These are phyloP conservation scores for Drechmeria coniospora DNA, from an alignment of 2,329 filamentous ascomycete species.

Conservation along the genomic window DNA sequence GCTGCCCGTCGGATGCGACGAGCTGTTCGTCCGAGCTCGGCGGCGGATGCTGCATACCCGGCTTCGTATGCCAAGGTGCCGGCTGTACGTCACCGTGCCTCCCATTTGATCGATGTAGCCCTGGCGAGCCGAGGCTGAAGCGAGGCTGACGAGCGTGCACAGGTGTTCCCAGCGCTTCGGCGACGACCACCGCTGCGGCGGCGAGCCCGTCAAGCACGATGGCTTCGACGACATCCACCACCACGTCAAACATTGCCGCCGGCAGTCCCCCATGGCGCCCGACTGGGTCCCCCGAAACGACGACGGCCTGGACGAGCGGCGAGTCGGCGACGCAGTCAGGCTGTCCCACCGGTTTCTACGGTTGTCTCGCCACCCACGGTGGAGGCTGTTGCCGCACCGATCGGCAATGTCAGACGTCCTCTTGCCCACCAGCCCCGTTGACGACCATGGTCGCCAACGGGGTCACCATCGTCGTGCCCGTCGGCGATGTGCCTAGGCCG, in stretches of 20 bases:
- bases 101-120: no score
- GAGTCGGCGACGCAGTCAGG: slow-evolving; percentile 21
- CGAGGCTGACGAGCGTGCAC: background rate
- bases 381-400: slow-evolving; percentile 79
- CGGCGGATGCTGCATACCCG: slow-evolving; percentile 62
- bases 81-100: slow-evolving; percentile 65
- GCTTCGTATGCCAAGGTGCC: slow-evolving; percentile 51
- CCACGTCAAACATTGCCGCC: slow-evolving; percentile 21
- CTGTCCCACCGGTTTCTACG: slow-evolving; percentile 86
- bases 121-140: no score
- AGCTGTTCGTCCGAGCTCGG: slow-evolving; percentile 50
- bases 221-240: slow-evolving; percentile 24
- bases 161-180: slow-evolving; percentile 19
- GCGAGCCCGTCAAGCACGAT: slow-evolving; percentile 14
- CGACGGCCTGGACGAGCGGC: slow-evolving; percentile 15
- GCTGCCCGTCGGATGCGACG: slow-evolving; percentile 46
- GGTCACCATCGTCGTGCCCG: slow-evolving; percentile 55
- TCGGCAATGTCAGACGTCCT: slow-evolving; percentile 66
- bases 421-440: slow-evolving; percentile 47
- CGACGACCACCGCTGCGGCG: slow-evolving; percentile 9
- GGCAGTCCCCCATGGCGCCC: slow-evolving; percentile 33
- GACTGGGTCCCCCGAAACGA: slow-evolving; percentile 12
- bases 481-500: slow-evolving; percentile 28
- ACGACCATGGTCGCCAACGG: slow-evolving; percentile 55
- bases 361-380: slow-evolving; percentile 70